A percentile compares a stretch with the other conserved stretches of the same genome.
Evolutionary conservation across 2,329 filamentous ascomycete genomes (phyloP).

Genomic region (Berkeleyomyces basicola): DNA sequence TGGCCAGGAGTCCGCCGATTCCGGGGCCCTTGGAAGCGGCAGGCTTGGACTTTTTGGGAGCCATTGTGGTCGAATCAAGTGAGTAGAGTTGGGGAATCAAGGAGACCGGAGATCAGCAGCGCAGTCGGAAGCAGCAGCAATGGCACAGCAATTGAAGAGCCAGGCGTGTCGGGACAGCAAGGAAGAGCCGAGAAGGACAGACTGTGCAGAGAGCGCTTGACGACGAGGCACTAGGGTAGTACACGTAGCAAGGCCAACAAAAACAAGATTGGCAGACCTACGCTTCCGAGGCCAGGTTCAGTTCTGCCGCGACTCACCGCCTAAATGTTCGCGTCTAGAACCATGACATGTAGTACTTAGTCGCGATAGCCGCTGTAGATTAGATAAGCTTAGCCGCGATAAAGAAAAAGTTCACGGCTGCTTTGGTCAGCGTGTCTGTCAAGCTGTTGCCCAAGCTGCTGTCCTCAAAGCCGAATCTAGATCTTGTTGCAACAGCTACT

Average conservation of each 20-base stretch:
- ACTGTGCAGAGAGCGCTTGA: neutral
- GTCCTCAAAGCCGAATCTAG: neutral
- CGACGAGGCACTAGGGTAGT: neutral
- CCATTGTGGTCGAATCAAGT: constrained; percentile 3
- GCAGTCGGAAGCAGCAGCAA: neutral
- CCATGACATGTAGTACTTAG: neutral
- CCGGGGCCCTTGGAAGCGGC: constrained; percentile 14
- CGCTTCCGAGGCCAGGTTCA: constrained; percentile 10
- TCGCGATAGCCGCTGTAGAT: neutral
- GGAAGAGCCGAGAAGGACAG: neutral
- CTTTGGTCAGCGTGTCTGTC: neutral
- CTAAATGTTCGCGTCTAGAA: neutral
- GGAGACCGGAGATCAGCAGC: neutral
- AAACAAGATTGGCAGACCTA: neutral
- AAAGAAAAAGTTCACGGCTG: constrained; percentile 4
- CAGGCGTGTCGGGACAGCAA: neutral
- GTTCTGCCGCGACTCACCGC: constrained; percentile 15
- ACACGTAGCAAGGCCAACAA: neutral
- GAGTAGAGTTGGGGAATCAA: neutral
- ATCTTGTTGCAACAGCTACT: neutral
- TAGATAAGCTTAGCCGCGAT: constrained; percentile 4
- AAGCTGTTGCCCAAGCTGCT: neutral
- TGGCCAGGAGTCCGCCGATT: constrained; percentile 26
- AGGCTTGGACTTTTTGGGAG: constrained; percentile 4
- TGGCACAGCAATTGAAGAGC: neutral